Percentiles rank a stretch among this genome's conserved stretches.
phyloP scores from a whole-genome alignment of 495 filamentous ascomycete species.

The Trichoderma gamsii region DNA sequence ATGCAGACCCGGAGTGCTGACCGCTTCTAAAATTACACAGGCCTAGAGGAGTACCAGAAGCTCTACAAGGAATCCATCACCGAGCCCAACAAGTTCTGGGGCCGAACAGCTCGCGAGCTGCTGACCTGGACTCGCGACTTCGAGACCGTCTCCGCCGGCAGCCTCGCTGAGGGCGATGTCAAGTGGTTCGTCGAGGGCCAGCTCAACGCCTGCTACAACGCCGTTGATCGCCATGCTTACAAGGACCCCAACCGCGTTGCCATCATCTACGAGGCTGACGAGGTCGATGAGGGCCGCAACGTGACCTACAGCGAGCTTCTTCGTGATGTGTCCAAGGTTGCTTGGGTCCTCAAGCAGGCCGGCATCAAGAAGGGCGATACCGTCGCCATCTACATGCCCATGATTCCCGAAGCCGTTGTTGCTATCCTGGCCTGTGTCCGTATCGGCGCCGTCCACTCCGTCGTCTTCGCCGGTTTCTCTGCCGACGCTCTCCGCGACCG shows the following conservation, averaged over 20 bases:
- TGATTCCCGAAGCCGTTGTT: constrained; percentile 94
- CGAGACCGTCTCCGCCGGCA: constrained; percentile 78
- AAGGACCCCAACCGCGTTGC: constrained; percentile 87
- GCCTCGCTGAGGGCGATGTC: constrained; percentile 72
- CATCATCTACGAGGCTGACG: constrained; percentile 98
- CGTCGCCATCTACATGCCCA: constrained; percentile 94
- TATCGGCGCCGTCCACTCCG: constrained; percentile 95
- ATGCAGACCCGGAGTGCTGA: constrained; percentile 14
- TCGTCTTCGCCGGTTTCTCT: constrained; percentile 98
- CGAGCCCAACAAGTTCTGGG: constrained; percentile 89
- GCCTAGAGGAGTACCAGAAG: constrained; percentile 79
- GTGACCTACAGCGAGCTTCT: constrained; percentile 94
- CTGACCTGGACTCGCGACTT: constrained; percentile 89
- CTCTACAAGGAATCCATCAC: constrained; percentile 96
- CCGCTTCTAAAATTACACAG: constrained; percentile 24
- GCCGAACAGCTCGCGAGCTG: constrained; percentile 73
- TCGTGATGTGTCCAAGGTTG: constrained; percentile 79
- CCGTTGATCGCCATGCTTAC: constrained; percentile 90
- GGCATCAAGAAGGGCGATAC: constrained; percentile 97
- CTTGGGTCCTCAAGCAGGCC: constrained; percentile 84
- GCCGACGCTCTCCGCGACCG: constrained; percentile 95
- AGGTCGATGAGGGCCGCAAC: constrained; percentile 76
- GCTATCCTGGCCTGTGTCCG: constrained; percentile 86
- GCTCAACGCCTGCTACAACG: constrained; percentile 95
- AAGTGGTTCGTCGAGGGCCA: constrained; percentile 94